phyloP scores from a whole-genome alignment of 2,329 filamentous ascomycete genomes.

The Passalora sequoiae region DNA sequence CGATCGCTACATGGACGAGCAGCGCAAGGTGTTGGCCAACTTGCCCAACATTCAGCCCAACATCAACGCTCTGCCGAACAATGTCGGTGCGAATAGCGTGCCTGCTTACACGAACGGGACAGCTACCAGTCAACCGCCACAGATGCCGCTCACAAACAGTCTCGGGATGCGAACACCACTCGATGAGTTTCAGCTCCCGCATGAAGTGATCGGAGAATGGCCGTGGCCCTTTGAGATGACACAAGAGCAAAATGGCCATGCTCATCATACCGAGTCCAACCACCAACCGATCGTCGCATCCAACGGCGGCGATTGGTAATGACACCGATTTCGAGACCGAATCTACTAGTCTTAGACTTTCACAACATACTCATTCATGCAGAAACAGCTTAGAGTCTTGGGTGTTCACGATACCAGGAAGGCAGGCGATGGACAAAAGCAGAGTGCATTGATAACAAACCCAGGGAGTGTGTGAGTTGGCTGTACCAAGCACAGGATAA shows the following conservation, averaged over 20 bases:
- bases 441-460: no score
- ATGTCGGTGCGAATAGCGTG: not conserved
- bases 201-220: constrained; percentile 40
- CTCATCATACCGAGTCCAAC: not conserved
- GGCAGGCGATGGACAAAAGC: no score
- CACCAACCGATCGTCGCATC: not conserved
- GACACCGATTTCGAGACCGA: no score
- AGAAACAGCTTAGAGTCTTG: no score
- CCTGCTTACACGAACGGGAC: not conserved
- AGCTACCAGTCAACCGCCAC: not conserved
- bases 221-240: constrained; percentile 34
- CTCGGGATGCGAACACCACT: constrained; percentile 21
- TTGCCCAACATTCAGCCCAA: constrained; percentile 6
- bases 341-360: no score
- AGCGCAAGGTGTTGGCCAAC: constrained; percentile 21
- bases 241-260: constrained; percentile 5
- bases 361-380: no score
- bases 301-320: no score
- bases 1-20: constrained; percentile 40
- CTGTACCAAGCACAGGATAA: no score
- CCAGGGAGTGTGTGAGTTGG: no score
- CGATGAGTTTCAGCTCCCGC: constrained; percentile 38
- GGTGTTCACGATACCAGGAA: no score
- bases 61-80: not conserved
- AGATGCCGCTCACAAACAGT: constrained; percentile 10